Conservation (phyloP, 768 basidiomycete species). For the Cubamyces lactineus region DNA sequence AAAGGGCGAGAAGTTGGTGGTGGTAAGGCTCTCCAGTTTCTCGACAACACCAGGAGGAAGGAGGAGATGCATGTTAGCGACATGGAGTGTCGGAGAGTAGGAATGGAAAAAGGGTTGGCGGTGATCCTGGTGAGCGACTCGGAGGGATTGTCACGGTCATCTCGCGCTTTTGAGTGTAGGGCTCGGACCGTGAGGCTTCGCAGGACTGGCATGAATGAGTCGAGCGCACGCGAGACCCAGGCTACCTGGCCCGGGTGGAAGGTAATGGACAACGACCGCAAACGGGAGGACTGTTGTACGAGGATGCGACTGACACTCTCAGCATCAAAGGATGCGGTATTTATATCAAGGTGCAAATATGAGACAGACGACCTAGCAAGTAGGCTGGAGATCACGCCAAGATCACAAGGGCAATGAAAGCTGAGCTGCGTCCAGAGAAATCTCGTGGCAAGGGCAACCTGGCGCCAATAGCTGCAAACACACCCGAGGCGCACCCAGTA, state of each 20-base stretch:
- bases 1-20: background rate
- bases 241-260: background rate
- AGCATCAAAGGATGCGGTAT: background rate
- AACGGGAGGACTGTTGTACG: background rate
- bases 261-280: background rate
- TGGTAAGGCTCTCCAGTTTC: background rate
- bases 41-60: background rate
- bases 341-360: background rate
- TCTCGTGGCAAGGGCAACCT: background rate
- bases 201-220: background rate
- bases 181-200: background rate
- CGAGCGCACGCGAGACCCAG: background rate
- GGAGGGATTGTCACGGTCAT: no score
- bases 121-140: background rate
- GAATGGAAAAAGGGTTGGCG: background rate
- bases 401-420: background rate
- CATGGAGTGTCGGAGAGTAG: background rate
- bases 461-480: slow-evolving; percentile 2
- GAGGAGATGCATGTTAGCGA: background rate
- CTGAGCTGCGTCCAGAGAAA: background rate
- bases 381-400: background rate
- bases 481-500: background rate
- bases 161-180: background rate
- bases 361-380: background rate
- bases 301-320: background rate